Evolutionary conservation across 192 early-diverging fungal species (phyloP).

Genomic region (Irineochytrium annulatum): DNA sequence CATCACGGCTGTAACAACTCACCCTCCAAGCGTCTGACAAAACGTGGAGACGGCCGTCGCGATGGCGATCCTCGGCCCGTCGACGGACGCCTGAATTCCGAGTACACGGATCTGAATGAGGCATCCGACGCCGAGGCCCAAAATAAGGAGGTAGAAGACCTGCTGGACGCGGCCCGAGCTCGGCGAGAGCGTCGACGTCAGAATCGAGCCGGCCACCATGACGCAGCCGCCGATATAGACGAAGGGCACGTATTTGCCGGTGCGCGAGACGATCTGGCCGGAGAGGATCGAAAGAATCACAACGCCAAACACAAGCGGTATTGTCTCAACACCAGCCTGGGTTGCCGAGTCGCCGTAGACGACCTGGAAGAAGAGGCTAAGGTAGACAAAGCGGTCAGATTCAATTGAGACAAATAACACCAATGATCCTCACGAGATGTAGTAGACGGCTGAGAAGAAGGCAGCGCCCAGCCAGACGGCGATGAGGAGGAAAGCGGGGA

Average conservation of each 20-base stretch:
- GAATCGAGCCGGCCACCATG: conserved; percentile 56
- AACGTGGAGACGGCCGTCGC: conserved; percentile 67
- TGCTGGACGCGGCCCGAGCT: conserved; percentile 44
- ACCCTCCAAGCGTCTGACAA: conserved; percentile 58
- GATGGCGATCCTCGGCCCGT: conserved; percentile 60
- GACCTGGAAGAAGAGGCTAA: conserved; percentile 38
- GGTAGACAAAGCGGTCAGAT: background rate
- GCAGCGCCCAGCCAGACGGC: conserved; percentile 36
- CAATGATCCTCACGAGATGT: conserved; percentile 50
- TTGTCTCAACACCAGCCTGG: conserved; percentile 64
- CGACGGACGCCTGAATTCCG: conserved; percentile 67
- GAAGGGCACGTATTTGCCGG: conserved; percentile 47
- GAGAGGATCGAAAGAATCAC: conserved; percentile 34
- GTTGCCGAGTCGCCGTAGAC: conserved; percentile 72
- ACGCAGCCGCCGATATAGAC: conserved; percentile 58
- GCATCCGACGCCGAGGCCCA: conserved; percentile 69
- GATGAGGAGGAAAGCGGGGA: conserved; percentile 24
- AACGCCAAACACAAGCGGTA: conserved; percentile 76
- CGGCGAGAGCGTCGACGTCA: conserved; percentile 59
- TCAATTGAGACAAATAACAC: conserved; percentile 46
- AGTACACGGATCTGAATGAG: conserved; percentile 72
- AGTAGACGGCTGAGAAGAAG: conserved; percentile 61
- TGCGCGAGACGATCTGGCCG: conserved; percentile 12
- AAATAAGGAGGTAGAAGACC: conserved; percentile 60
- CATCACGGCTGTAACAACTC: background rate